Base-by-base conservation (phyloP, 192 early-diverging fungal species). In the Backusella australiensis region DNA sequence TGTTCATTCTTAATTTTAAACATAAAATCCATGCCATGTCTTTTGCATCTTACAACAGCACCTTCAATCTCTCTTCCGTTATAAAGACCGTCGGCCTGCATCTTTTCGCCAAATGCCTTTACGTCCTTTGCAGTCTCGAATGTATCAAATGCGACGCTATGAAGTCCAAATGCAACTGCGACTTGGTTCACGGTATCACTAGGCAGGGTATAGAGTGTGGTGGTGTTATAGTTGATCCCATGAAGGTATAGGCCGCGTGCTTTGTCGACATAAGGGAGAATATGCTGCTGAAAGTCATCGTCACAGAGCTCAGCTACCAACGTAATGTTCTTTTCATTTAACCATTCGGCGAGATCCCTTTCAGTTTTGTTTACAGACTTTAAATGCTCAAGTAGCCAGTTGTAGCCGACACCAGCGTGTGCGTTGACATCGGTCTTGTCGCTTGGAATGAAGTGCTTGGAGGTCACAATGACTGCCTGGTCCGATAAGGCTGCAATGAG, bases 1-100 rank as follows among this genome's bases (percentile, higher is more conserved):
- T 95, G 94, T 67, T 99, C 95, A 78, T 93, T 97, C 78, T 99
- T 99, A 84, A 97, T 88, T 86, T 99, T 99, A 88, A 96, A 97
- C 76, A 93, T 90, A 69, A 93, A 91, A 6, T 86, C 83, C 0
- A 53, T 38, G n/a, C 53, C 65, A 34, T 76, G 76, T 26, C 52
- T 39, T 63, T 80, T 84, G 78, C 94, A 96, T 36, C 97, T 88
- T 21, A 99, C 88, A 6, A 99, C 97, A 78, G 95, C 96, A 15
- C 97, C 97, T 81, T 99, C 97, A 23, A 97, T 87, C 4, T 94
- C 87, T 6, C 90, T 82, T 19, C 87, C 89, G 21, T 93, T 85
- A 36, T 91, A 92, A 35, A 89, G 84, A 12, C 94, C 88, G 19
- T 87, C 86, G 68, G 86, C 59, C 26, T 89, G 84, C 41, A 95